Evolutionary conservation across 2,329 filamentous ascomycete species (phyloP).

Genomic region (Fusarium incarnatum): DNA sequence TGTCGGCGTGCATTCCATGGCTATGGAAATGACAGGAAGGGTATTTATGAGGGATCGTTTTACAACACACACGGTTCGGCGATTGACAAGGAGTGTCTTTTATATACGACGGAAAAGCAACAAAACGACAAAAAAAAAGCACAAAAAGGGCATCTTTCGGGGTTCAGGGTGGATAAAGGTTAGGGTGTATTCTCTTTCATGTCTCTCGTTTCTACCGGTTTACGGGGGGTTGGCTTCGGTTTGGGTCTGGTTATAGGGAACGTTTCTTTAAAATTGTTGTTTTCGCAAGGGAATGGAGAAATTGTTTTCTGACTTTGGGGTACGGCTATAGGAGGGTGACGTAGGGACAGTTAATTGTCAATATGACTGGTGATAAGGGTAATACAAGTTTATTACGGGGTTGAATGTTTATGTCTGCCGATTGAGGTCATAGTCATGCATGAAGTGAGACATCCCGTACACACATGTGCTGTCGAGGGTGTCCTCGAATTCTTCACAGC

Average conservation of each 20-base stretch:
- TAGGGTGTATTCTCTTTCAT: constrained; percentile 22
- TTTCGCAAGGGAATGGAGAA: constrained; percentile 40
- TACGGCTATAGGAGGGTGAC: background rate
- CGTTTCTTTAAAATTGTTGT: constrained; percentile 37
- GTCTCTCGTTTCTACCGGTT: constrained; percentile 38
- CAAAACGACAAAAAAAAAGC: constrained; percentile 21
- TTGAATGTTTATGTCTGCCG: background rate
- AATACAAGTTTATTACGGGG: constrained; percentile 34
- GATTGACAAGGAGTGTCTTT: constrained; percentile 36
- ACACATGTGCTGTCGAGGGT: background rate
- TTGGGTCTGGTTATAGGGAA: constrained; percentile 31
- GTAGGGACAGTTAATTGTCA: constrained; percentile 27
- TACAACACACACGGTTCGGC: constrained; percentile 25
- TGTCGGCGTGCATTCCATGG: constrained; percentile 36
- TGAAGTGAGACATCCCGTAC: constrained; percentile 1
- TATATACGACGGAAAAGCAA: constrained; percentile 33
- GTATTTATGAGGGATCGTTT: constrained; percentile 25
- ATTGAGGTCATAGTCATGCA: background rate
- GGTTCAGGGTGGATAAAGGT: constrained; percentile 35
- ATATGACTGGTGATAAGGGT: constrained; percentile 7
- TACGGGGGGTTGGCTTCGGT: constrained; percentile 31
- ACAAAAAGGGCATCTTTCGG: constrained; percentile 41
- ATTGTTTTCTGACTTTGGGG: constrained; percentile 36
- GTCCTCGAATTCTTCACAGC: background rate
- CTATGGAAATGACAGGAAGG: constrained; percentile 25